phyloP scores from a whole-genome alignment of 2,329 filamentous ascomycete species.

The Tolypocladium tundrense region DNA sequence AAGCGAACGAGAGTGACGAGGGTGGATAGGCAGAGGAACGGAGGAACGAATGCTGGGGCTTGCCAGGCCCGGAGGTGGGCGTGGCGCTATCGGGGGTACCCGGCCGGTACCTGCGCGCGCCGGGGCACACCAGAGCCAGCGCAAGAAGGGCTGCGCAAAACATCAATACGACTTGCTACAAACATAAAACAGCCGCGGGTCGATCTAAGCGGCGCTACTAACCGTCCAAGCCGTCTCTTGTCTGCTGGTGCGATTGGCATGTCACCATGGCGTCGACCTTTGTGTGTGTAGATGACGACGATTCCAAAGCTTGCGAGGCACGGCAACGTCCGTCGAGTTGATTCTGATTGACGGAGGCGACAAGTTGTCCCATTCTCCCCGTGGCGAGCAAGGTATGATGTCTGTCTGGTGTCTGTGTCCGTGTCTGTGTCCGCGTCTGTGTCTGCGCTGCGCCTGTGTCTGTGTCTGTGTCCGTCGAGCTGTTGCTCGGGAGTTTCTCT shows the following conservation, averaged over 20 bases:
- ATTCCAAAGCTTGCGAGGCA: too few relatives aligned
- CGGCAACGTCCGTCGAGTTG: neutral
- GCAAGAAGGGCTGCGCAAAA: too few relatives aligned
- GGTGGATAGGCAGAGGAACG: conserved; percentile 4
- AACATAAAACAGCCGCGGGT: too few relatives aligned
- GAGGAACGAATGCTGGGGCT: conserved; percentile 1
- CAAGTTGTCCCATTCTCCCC: neutral
- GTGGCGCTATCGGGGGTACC: neutral
- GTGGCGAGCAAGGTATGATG: neutral
- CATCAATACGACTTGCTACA: too few relatives aligned
- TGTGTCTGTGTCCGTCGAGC: neutral
- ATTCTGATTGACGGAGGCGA: neutral
- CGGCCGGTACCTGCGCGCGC: neutral
- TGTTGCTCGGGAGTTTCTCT: neutral
- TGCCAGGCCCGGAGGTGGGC: neutral
- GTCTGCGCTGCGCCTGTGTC: neutral
- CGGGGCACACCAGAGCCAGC: neutral
- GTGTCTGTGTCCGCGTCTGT: neutral
- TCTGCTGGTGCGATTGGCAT: too few relatives aligned
- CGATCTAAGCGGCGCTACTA: too few relatives aligned
- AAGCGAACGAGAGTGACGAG: neutral
- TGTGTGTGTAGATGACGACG: too few relatives aligned
- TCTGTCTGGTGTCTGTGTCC: neutral
- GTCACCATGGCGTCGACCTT: too few relatives aligned
- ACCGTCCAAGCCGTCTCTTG: too few relatives aligned